Conservation (phyloP, 1,139 yeast species). For the Pichia norvegensis region DNA sequence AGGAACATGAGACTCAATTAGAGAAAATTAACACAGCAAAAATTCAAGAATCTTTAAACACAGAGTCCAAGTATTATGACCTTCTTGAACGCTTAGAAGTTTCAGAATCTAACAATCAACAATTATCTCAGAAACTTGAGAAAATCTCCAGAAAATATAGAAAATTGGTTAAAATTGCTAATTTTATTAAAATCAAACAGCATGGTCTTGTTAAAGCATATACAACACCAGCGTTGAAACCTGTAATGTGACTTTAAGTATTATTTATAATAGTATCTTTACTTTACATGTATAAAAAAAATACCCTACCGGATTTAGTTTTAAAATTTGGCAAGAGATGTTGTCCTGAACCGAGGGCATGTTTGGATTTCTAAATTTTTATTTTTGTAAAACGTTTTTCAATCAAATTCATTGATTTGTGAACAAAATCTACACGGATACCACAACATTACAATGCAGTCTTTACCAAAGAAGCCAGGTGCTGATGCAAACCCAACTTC, state of each 20-base stretch:
- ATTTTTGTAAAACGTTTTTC: too few species aligned
- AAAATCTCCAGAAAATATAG: constrained; percentile 4
- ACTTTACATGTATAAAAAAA: background rate
- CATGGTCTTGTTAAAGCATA: constrained; percentile 7
- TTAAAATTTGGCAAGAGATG: too few species aligned
- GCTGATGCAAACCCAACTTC: constrained; percentile 10
- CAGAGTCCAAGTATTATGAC: background rate
- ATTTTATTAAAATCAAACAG: constrained; percentile 11
- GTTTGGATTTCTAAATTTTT: too few species aligned
- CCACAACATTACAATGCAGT: background rate
- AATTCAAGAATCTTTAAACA: background rate
- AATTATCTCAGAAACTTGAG: background rate
- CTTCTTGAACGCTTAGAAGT: background rate
- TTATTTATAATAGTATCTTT: background rate
- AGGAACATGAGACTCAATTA: background rate
- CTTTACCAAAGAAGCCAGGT: background rate
- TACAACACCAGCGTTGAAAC: constrained; percentile 7
- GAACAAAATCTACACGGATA: too few species aligned
- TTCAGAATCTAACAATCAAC: background rate
- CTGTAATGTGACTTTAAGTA: constrained; percentile 1
- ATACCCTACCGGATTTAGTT: background rate
- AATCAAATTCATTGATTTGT: too few species aligned
- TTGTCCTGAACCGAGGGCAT: too few species aligned
- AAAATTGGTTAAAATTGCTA: constrained; percentile 6
- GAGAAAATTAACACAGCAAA: background rate